These are phyloP conservation scores for Chaetoceros tenuissimus DNA, from an alignment of 108 stramenopile genomes.

Conservation along the genomic window DNA sequence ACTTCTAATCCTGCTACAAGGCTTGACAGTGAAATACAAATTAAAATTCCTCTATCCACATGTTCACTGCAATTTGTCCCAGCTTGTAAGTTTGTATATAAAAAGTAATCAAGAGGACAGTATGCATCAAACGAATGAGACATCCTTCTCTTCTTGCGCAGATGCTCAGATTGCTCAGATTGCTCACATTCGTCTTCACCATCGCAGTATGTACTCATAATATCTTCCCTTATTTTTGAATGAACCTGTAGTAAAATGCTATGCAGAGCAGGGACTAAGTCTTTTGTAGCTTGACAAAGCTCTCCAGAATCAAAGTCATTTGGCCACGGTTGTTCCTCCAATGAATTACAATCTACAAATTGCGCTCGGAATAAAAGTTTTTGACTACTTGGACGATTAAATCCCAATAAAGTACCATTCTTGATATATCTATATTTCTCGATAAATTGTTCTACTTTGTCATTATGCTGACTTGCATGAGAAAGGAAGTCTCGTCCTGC, in stretches of 20 bases:
- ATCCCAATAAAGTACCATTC: neutral
- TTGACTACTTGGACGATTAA: neutral
- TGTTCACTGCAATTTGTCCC: conserved; percentile 28
- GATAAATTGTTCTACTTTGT: conserved; percentile 44
- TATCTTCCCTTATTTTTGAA: neutral
- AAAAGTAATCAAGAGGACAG: conserved; percentile 40
- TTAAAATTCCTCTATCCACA: conserved; percentile 28
- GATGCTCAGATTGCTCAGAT: neutral
- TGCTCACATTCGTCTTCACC: neutral
- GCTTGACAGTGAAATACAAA: conserved; percentile 27
- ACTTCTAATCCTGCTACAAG: conserved; percentile 39
- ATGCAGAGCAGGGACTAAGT: neutral
- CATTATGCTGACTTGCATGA: too few relatives aligned
- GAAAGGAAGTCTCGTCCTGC: neutral
- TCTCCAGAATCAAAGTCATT: neutral
- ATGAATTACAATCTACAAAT: neutral
- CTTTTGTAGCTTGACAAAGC: neutral
- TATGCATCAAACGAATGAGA: neutral
- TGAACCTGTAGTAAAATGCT: neutral
- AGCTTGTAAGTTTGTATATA: conserved; percentile 24
- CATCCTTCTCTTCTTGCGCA: neutral
- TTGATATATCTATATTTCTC: conserved; percentile 40
- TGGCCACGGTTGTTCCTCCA: neutral
- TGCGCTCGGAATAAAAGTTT: neutral
- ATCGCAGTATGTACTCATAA: neutral